Conservation (phyloP, 345 rosid species). For the Sonneratia alba region DNA sequence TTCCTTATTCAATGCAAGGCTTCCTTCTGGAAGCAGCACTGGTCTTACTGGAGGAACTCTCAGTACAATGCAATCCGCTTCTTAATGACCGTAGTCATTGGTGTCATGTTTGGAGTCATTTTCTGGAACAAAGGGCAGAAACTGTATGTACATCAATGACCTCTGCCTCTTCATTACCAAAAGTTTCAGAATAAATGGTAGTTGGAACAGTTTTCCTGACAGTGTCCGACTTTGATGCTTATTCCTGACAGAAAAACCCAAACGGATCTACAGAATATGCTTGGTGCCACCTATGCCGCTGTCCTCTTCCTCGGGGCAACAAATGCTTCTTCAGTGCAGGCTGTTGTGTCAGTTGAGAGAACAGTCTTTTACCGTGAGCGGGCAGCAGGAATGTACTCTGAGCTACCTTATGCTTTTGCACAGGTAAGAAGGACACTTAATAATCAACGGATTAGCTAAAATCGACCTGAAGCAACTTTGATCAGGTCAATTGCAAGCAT, state of each 20-base stretch:
- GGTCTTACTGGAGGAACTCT: slow-evolving; percentile 43
- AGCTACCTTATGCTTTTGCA: slow-evolving; percentile 35
- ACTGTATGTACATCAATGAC: slow-evolving; percentile 14
- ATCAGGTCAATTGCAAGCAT: too few relatives aligned
- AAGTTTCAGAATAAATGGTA: neutral
- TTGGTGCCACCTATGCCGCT: slow-evolving; percentile 33
- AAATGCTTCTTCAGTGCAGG: slow-evolving; percentile 30
- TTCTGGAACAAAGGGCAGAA: slow-evolving; percentile 30
- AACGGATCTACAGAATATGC: slow-evolving; percentile 25
- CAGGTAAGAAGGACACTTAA: slow-evolving; percentile 13
- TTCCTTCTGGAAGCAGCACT: slow-evolving; percentile 40
- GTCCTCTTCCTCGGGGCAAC: slow-evolving; percentile 32
- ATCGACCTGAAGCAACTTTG: neutral
- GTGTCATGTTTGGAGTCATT: slow-evolving; percentile 23
- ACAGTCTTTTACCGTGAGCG: slow-evolving; percentile 38
- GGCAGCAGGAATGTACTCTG: slow-evolving; percentile 42
- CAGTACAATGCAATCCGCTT: slow-evolving; percentile 28
- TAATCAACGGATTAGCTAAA: neutral
- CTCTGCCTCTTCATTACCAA: neutral
- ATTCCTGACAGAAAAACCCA: slow-evolving; percentile 11
- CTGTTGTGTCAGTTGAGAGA: slow-evolving; percentile 34
- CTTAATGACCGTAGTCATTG: slow-evolving; percentile 18
- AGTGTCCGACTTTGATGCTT: neutral
- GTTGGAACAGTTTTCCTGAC: neutral
- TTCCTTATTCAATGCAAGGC: slow-evolving; percentile 28